Percentiles rank a stretch among this genome's conserved stretches.
Conservation (phyloP, 495 filamentous ascomycete species). For the Tuber calosporum region DNA sequence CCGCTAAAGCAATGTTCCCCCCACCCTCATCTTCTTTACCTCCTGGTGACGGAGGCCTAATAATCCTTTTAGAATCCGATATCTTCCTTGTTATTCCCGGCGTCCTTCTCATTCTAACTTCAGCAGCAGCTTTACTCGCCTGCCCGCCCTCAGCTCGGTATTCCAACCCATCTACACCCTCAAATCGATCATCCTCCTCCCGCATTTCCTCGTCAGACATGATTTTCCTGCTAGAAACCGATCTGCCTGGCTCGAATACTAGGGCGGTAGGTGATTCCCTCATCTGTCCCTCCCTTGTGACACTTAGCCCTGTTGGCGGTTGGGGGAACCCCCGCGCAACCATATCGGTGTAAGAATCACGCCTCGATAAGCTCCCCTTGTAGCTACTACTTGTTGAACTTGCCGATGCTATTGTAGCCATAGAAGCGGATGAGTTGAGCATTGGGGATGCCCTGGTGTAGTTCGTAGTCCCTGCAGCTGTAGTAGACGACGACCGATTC, state of each 20-base stretch:
- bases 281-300: slow-evolving; percentile 32
- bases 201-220: slow-evolving; percentile 38
- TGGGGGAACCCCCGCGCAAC: slow-evolving; percentile 36
- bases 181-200: slow-evolving; percentile 34
- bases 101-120: slow-evolving; percentile 40
- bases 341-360: slow-evolving; percentile 38
- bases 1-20: slow-evolving; percentile 23
- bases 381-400: slow-evolving; percentile 34
- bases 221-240: slow-evolving; percentile 37
- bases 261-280: slow-evolving; percentile 36
- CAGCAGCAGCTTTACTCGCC: slow-evolving; percentile 34
- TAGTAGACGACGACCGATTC: slow-evolving; percentile 39
- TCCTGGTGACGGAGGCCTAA: slow-evolving; percentile 28
- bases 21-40: slow-evolving; percentile 27
- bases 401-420: slow-evolving; percentile 38
- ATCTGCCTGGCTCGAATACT: slow-evolving; percentile 25
- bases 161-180: slow-evolving; percentile 27
- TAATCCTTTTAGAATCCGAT: slow-evolving; percentile 40
- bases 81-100: slow-evolving; percentile 38
- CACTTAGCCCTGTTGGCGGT: slow-evolving; percentile 33
- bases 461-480: slow-evolving; percentile 28
- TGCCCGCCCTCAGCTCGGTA: slow-evolving; percentile 28
- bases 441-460: slow-evolving; percentile 29
- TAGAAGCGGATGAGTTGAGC: slow-evolving; percentile 37
- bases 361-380: slow-evolving; percentile 30